Base-by-base conservation (phyloP, 495 filamentous ascomycete genomes). In the Aspergillus sclerotioniger region DNA sequence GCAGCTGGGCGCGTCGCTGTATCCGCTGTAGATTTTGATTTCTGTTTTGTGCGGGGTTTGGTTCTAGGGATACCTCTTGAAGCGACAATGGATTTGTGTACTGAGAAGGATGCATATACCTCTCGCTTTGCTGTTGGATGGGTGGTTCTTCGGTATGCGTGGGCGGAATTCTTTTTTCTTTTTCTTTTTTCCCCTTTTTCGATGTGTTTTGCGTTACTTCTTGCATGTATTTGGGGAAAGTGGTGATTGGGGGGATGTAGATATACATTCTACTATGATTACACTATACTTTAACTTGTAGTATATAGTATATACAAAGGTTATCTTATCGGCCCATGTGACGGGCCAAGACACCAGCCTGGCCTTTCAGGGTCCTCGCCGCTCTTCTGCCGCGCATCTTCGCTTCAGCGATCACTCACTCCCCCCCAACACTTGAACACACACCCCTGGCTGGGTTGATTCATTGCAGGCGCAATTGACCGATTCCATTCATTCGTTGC, bases 271-370 rank as follows among this genome's bases (percentile, higher is more conserved):
- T 51, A 25, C 9, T 43, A n/a, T 35, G 6, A 29, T 45, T 35
- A 16, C n/a, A n/a, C 17, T 50, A 8, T 29, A 15, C 28, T 25
- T n/a, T n/a, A n/a, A n/a, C n/a, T n/a, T n/a, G n/a, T n/a, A n/a
- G n/a, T n/a, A n/a, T n/a, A n/a, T n/a, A n/a, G n/a, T n/a, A n/a
- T n/a, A n/a, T n/a, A n/a, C n/a, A 32, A 25, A 3, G 13, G 9
- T 56, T 29, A 39, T 49, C 45, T 20, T 15, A 48, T 19, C 19
- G 33, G 13, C 7, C 3, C 65, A 67, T 67, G 65, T 67, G 66
- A 62, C 63, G 56, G 60, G 63, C 63, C 60, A 62, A 60, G 59
- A 60, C 59, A 67, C 63, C 67, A 70, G 58, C 51, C 65, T 70
- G 67, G 65, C 67, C 67, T 70, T 68, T 70, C 53, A 6, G 33